Evolutionary conservation across 257 asterid species (phyloP), one percentile per base, ranked within the genome.

Genomic region (Striga asiatica): DNA sequence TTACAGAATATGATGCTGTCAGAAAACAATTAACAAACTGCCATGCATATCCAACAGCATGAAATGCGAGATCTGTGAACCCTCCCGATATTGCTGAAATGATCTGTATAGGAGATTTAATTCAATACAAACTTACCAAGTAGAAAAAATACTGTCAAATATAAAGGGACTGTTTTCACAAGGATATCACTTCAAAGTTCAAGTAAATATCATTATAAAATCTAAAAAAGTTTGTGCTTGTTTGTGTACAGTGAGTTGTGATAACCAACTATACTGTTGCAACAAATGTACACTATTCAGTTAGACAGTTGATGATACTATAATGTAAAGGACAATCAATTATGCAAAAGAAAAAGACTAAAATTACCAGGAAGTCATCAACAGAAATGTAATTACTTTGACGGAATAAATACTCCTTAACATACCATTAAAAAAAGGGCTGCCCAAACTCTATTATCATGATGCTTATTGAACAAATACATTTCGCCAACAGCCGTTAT

Each of bases 51-150:
- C 99, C 99, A 71, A 73, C 9, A 54, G 88, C 93, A 76, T 84
- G 73, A 64, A 92, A 92, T 11, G 95, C 82, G 59, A 92, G 80
- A 75, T 92, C 99, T 2, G 99, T 92, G 56, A 92, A 66, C 64
- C 99, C 99, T 54, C 99, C 99, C 13, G 93, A 85, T 67, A 84
- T 79, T 64, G 99, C 97, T 66, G 99, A 88, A 61, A 92, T 77
- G 39, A 92, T 84, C 99, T 92, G 94, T 81, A 80, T 2, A 49
- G 53, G 29, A 56, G 28, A 13, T 56, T 39, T 60, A 56, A 60
- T 62, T 42, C 37, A 58, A 34, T 50, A 24, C 54, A 32, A 54
- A 22, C 10, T 17, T 47, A 35, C 53, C 13, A 25, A 22, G 61
- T 24, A 59, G n/a, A n/a, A n/a, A n/a, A n/a, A n/a, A n/a, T n/a